A percentile compares a stretch with the other conserved stretches of the same genome.
Conservation (phyloP, 208 protist species). For the Porcisia deanei region DNA sequence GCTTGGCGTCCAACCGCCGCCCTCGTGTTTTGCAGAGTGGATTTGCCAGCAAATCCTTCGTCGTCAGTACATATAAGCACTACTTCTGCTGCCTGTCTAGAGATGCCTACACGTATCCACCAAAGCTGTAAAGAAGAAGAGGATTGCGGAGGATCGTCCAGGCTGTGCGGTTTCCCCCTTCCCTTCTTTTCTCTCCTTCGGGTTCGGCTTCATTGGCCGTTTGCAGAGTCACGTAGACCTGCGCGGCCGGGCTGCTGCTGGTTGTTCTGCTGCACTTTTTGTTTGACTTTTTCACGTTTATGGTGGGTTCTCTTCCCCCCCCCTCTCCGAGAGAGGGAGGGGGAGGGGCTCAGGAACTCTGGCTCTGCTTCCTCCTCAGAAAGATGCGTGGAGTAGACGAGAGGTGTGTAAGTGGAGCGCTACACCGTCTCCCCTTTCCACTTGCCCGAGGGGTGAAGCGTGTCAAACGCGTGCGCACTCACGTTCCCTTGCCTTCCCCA, state of each 20-base stretch:
- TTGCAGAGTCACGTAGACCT: too few species aligned
- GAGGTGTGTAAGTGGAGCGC: too few species aligned
- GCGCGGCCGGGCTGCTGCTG: background rate
- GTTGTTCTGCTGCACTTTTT: background rate
- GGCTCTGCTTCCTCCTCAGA: too few species aligned
- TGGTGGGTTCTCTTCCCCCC: background rate
- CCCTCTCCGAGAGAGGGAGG: too few species aligned
- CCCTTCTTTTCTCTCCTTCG: background rate
- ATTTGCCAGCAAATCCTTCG: conserved; percentile 39
- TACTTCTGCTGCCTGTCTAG: background rate
- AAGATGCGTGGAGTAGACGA: too few species aligned
- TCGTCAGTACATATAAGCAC: conserved; percentile 36
- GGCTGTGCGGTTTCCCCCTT: background rate
- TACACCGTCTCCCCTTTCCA: too few species aligned
- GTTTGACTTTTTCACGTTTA: background rate
- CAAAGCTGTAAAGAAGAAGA: too few species aligned
- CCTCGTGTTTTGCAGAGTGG: conserved; percentile 21
- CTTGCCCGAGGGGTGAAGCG: too few species aligned
- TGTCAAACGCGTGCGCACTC: too few species aligned
- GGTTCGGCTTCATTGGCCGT: background rate
- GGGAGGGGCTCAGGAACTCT: too few species aligned
- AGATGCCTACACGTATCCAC: background rate
- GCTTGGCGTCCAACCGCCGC: background rate
- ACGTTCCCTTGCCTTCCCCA: too few species aligned
- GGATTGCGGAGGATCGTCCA: too few species aligned